Conservation (phyloP, 2,329 filamentous ascomycete species). For the Pseudomassariella vexata region DNA sequence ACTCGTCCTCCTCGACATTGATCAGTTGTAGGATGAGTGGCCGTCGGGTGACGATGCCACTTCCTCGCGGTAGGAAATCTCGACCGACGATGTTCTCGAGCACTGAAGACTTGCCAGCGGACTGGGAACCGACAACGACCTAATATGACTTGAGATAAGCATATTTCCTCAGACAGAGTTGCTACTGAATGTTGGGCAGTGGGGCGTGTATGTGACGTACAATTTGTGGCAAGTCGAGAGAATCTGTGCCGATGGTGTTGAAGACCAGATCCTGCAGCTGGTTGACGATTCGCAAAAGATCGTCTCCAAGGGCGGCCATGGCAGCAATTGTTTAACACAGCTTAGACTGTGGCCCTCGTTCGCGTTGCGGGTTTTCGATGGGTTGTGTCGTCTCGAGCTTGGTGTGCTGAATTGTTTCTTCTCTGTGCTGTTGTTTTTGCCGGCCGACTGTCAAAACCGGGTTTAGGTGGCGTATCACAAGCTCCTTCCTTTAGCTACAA, state of each 20-base stretch:
- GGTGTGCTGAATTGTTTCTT: no score
- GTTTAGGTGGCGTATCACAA: no score
- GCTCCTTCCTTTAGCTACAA: no score
- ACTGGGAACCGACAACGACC: constrained; percentile 98
- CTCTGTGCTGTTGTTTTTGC: no score
- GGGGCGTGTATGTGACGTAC: constrained; percentile 47
- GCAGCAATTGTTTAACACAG: constrained; percentile 6
- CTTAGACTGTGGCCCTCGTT: constrained; percentile 2
- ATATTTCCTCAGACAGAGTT: no score
- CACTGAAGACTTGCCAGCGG: constrained; percentile 95
- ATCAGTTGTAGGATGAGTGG: constrained; percentile 97
- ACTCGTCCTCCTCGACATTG: constrained; percentile 79
- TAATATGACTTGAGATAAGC: no score
- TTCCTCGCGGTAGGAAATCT: constrained; percentile 93
- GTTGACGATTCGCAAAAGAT: constrained; percentile 92
- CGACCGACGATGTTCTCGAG: constrained; percentile 98
- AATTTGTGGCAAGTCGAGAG: constrained; percentile 94
- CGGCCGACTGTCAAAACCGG: no score
- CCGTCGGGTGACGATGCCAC: constrained; percentile 90
- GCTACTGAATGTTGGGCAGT: no score
- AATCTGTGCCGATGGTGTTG: constrained; percentile 99
- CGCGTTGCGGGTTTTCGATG: no score
- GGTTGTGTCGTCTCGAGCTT: no score
- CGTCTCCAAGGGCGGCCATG: constrained; percentile 95
- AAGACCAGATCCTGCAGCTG: constrained; percentile 98